Conservation (phyloP, 345 rosid species). For the Rhodamnia argentea region DNA sequence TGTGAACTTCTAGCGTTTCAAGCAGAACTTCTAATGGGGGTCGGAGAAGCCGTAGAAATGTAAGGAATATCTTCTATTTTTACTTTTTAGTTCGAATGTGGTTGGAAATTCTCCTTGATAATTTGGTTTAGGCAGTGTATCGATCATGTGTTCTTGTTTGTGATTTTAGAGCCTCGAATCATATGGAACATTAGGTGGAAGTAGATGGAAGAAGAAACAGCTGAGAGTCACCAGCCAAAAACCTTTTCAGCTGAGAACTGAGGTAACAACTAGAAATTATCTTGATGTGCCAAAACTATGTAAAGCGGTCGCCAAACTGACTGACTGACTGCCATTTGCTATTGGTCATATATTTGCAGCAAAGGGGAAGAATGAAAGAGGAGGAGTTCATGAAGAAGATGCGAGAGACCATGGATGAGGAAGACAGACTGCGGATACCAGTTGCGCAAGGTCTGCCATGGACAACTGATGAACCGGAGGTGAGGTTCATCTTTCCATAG, state of each 20-base stretch:
- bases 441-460: constrained; percentile 92
- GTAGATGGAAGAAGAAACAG: constrained; percentile 56
- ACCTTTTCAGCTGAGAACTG: constrained; percentile 87
- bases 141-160: not conserved
- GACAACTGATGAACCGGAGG: constrained; percentile 98
- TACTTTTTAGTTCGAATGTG: not conserved
- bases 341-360: constrained; percentile 19
- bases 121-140: not conserved
- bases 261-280: constrained; percentile 29
- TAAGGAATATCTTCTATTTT: constrained; percentile 14
- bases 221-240: constrained; percentile 41
- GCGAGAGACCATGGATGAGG: constrained; percentile 55
- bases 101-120: not conserved
- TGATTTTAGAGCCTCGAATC: constrained; percentile 66
- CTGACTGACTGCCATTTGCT: not conserved
- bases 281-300: not conserved
- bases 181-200: constrained; percentile 41
- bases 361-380: constrained; percentile 79
- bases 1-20: constrained; percentile 25
- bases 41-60: constrained; percentile 70
- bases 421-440: constrained; percentile 62
- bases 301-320: not conserved
- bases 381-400: constrained; percentile 78
- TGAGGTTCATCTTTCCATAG: constrained; percentile 6
- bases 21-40: constrained; percentile 58